A percentile compares a stretch with the other conserved stretches of the same genome.
Conservation (phyloP, 768 basidiomycete species). For the Crassisporium funariophilum region DNA sequence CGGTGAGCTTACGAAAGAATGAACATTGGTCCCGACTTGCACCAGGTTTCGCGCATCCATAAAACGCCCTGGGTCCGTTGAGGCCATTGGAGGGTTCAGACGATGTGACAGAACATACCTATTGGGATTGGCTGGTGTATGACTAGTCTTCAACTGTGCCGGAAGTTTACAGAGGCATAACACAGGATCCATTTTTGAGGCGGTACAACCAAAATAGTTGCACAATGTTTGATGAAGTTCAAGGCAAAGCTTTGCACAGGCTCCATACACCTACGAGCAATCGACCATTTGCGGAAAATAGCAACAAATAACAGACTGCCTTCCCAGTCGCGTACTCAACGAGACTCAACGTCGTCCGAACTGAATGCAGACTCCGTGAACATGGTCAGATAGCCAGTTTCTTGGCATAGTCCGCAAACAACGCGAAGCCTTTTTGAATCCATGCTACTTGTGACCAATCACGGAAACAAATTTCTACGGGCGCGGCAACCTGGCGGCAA, state of each 20-base stretch:
- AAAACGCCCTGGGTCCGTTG: not conserved
- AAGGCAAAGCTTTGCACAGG: too few species aligned
- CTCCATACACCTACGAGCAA: not conserved
- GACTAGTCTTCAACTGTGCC: conserved; percentile 27
- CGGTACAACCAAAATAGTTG: not conserved
- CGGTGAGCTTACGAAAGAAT: not conserved
- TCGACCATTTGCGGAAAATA: not conserved
- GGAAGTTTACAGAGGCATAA: conserved; percentile 4
- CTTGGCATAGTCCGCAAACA: too few species aligned
- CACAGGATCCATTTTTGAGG: not conserved
- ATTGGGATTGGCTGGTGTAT: conserved; percentile 28
- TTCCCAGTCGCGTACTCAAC: not conserved
- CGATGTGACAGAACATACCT: conserved; percentile 30
- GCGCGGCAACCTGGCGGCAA: too few species aligned
- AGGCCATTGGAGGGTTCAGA: not conserved
- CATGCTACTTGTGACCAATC: too few species aligned
- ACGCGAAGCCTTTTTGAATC: too few species aligned
- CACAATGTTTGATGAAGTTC: too few species aligned
- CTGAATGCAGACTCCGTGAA: not conserved
- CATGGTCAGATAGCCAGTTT: conserved; percentile 15
- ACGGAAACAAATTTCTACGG: too few species aligned
- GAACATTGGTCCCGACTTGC: too few species aligned
- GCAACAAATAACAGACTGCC: not conserved
- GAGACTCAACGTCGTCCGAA: not conserved
- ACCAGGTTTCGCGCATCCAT: not conserved